These are phyloP conservation scores for Petunia hybrid DNA, from an alignment of 305 asterid genomes.

Conservation along the genomic window DNA sequence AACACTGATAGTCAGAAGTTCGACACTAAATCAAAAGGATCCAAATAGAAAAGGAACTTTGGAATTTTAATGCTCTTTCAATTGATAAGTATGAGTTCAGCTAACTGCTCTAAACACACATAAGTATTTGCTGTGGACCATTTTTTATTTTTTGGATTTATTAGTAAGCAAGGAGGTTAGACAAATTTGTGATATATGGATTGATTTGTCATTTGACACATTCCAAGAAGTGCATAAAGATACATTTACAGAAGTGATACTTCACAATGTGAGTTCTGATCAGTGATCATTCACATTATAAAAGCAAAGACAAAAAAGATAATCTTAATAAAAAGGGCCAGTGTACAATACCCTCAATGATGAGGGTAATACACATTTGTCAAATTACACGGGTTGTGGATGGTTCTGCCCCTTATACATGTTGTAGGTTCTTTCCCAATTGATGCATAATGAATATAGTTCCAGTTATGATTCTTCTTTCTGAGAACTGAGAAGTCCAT, in stretches of 20 bases:
- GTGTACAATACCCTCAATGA: constrained; percentile 7
- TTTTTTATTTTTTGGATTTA: background rate
- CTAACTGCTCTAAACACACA: background rate
- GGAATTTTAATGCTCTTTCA: background rate
- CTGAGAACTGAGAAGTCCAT: background rate
- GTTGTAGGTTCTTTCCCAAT: background rate
- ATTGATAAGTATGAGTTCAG: background rate
- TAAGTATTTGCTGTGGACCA: background rate
- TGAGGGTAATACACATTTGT: background rate
- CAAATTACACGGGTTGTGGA: background rate
- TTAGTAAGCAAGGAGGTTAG: background rate
- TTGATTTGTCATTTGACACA: background rate
- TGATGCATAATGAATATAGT: background rate
- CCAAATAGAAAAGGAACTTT: background rate
- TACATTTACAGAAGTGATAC: constrained; percentile 20
- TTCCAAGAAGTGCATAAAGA: background rate
- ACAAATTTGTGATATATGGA: constrained; percentile 1
- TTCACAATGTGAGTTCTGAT: background rate
- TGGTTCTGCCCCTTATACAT: background rate
- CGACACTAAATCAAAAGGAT: background rate
- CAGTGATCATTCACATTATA: constrained; percentile 9
- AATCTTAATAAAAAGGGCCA: background rate
- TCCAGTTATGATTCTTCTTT: background rate
- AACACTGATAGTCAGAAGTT: too few relatives aligned
- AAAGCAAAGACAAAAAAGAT: constrained; percentile 4